Evolutionary conservation across 169 alveolate species (phyloP).

Genomic region (Eimeria acervulina): DNA sequence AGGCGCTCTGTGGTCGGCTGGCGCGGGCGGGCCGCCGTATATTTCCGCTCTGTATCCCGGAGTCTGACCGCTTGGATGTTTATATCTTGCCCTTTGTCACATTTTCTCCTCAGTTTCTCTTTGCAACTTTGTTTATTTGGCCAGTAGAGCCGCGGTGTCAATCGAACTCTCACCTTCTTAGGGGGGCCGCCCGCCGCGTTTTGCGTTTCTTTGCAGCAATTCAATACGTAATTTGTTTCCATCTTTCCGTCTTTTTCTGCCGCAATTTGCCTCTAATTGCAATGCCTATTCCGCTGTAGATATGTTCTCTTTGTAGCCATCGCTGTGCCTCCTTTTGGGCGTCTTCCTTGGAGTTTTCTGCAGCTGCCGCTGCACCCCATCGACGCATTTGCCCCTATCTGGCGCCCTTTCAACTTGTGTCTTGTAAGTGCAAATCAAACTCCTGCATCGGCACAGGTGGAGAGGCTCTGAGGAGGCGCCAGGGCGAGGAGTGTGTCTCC

Average conservation of each 20-base stretch:
- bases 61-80: neutral
- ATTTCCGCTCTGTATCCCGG: neutral
- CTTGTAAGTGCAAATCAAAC: too few relatives aligned
- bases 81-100: neutral
- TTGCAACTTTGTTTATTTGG: conserved; percentile 10
- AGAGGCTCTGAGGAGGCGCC: too few relatives aligned
- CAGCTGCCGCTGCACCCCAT: neutral
- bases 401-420: neutral
- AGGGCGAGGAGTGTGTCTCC: too few relatives aligned
- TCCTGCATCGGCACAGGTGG: too few relatives aligned
- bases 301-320: neutral
- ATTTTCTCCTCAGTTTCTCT: neutral
- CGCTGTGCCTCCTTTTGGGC: too few relatives aligned
- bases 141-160: conserved; percentile 37
- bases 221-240: neutral
- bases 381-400: neutral
- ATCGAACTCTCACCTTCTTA: neutral
- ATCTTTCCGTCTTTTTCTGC: neutral
- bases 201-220: neutral
- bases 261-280: neutral
- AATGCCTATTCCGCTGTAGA: neutral
- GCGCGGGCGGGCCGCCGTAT: conserved; percentile 21
- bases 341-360: too few relatives aligned
- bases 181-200: conserved; percentile 36
- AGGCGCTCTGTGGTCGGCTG: conserved; percentile 36